These are phyloP conservation scores for Naumovozyma baii DNA, from an alignment of 805 yeast genomes.

Conservation along the genomic window DNA sequence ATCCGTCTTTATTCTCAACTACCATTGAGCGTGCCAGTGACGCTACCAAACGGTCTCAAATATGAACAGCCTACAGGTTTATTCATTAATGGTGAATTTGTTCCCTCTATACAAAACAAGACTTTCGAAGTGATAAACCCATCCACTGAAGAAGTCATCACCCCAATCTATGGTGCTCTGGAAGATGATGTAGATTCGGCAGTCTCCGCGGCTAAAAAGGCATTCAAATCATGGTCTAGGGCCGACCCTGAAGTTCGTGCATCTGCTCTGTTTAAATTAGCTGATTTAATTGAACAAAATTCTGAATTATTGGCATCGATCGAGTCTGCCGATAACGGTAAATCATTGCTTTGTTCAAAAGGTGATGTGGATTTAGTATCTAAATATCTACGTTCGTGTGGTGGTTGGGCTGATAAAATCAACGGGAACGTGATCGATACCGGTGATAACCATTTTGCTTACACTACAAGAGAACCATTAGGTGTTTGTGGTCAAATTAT, in stretches of 20 bases:
- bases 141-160: constrained; percentile 61
- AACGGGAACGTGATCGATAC: constrained; percentile 69
- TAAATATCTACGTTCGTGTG: constrained; percentile 69
- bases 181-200: constrained; percentile 77
- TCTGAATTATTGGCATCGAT: constrained; percentile 65
- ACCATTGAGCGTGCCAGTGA: constrained; percentile 40
- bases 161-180: constrained; percentile 63
- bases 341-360: constrained; percentile 57
- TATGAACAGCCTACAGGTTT: constrained; percentile 77
- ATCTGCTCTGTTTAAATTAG: constrained; percentile 54
- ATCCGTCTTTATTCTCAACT: constrained; percentile 29
- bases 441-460: constrained; percentile 61
- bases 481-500: constrained; percentile 95
- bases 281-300: constrained; percentile 66
- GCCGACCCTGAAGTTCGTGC: constrained; percentile 63
- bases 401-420: constrained; percentile 86
- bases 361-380: constrained; percentile 69
- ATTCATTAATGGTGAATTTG: constrained; percentile 73
- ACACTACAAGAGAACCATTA: constrained; percentile 78
- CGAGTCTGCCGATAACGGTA: constrained; percentile 86
- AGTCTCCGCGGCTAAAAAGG: constrained; percentile 73
- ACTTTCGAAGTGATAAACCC: constrained; percentile 59
- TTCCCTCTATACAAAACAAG: constrained; percentile 46
- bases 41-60: constrained; percentile 62
- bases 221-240: constrained; percentile 72